Percentiles rank a stretch among this genome's conserved stretches.
phyloP scores from a whole-genome alignment of 192 early-diverging fungal genomes.

The Polychytrium aggregatum region DNA sequence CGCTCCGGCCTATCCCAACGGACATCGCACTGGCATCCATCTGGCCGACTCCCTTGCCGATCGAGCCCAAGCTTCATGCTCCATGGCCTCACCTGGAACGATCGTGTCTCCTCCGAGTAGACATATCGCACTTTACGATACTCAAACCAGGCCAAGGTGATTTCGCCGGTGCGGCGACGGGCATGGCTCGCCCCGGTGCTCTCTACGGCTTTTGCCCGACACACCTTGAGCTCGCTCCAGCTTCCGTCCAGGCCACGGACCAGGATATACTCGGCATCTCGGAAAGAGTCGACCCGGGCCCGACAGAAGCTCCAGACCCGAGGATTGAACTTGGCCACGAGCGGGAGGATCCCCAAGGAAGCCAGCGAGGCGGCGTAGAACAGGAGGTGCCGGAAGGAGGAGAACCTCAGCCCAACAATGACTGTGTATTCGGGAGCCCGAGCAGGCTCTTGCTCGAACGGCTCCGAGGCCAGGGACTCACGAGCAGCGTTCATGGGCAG shows the following conservation, averaged over 20 bases:
- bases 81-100: constrained; percentile 20
- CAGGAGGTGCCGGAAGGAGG: not conserved
- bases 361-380: constrained; percentile 11
- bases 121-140: constrained; percentile 28
- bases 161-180: not conserved
- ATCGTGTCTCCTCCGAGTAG: constrained; percentile 10
- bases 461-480: no score
- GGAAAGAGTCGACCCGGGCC: constrained; percentile 6
- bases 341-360: constrained; percentile 10
- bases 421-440: constrained; percentile 23
- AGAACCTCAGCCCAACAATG: constrained; percentile 9
- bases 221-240: constrained; percentile 11
- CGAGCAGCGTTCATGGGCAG: no score
- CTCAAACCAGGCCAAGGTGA: constrained; percentile 16
- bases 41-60: no score
- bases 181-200: no score
- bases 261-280: constrained; percentile 21
- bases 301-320: constrained; percentile 11
- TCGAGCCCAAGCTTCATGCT: no score
- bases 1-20: no score
- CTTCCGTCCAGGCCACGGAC: constrained; percentile 10
- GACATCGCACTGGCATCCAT: no score
- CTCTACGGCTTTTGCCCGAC: no score
- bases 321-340: constrained; percentile 12
- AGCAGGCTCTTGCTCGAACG: no score